Evolutionary conservation across 768 basidiomycete genomes (phyloP), one percentile per base, ranked within the genome.

Genomic region (Lactarius sp.): DNA sequence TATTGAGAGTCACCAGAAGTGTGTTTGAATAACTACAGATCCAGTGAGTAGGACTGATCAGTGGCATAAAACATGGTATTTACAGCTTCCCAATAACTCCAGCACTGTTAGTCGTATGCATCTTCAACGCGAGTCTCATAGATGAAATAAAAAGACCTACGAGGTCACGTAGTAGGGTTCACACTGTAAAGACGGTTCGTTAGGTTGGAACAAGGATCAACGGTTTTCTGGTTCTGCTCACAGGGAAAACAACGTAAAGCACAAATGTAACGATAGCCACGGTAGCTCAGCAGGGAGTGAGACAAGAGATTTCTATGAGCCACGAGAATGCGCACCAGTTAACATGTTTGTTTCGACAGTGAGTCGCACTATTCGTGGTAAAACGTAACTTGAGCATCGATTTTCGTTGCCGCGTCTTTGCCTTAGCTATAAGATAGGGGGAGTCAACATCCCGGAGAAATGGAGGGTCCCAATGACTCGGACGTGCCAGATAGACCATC

Each of bases 271-370:
- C 8, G 2, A 64, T 49, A 4, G 63, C 49, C 3, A 64, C 63
- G 34, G 52, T 54, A 46, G 63, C 63, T 64, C 9, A 18, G 50
- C 10, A 49, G 41, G 22, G 31, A 14, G 41, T 64, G 16, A 60
- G 33, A 64, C 27, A 8, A 13, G 27, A 9, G 5, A 4, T 3
- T 37, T 3, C n/a, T 46, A 20, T 9, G 34, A 31, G n/a, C n/a
- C n/a, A 13, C 3, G 6, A n/a, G 8, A 31, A 62, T 64, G n/a
- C 52, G 37, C 14, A 66, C 67, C 34, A 61, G 68, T 22, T 49
- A 71, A 54, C 2, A 54, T 12, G 50, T 71, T 72, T 1, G 72
- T 71, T 62, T 73, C 71, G 20, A 73, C 49, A 4, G 70, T 70
- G 22, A 73, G 49, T 10, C 68, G 69, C 9, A 73, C 69, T 3